These are phyloP conservation scores for Fusarium hostae DNA, from an alignment of 2,329 filamentous ascomycete species.

Conservation along the genomic window DNA sequence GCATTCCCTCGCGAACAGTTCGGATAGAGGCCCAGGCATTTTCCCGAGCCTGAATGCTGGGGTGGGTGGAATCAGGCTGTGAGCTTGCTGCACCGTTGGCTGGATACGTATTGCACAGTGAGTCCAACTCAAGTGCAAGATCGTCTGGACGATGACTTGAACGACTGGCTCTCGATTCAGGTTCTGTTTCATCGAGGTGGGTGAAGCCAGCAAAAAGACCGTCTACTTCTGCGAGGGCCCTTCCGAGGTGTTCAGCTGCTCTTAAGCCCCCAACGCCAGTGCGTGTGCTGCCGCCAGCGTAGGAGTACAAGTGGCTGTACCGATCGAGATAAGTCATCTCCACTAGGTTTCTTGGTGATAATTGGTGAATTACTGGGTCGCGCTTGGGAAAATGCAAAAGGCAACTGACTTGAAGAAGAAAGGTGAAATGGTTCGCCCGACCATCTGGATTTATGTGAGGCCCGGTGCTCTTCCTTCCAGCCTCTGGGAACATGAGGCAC, in stretches of 20 bases:
- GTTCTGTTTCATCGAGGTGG: slow-evolving; percentile 9
- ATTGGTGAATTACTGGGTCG: no score
- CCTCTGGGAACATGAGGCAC: neutral
- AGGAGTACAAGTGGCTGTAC: neutral
- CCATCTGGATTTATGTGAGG: neutral
- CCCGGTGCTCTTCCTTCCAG: neutral
- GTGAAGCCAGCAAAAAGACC: slow-evolving; percentile 27
- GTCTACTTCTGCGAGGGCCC: slow-evolving; percentile 20
- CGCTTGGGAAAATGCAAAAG: neutral
- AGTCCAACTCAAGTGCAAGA: neutral
- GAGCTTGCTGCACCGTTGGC: neutral
- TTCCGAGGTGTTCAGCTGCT: slow-evolving; percentile 1
- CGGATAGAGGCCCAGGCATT: slow-evolving; percentile 14
- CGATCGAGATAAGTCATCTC: neutral
- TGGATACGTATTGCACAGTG: neutral
- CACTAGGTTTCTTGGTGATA: rapidly evolving
- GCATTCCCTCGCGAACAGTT: slow-evolving; percentile 7
- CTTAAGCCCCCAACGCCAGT: neutral
- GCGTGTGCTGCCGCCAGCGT: neutral
- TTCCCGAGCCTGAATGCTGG: neutral
- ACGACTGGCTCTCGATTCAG: neutral
- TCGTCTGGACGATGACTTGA: rapidly evolving
- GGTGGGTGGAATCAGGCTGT: neutral
- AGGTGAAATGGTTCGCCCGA: neutral
- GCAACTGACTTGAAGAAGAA: neutral